These are phyloP conservation scores for Pilasporangium apinafurcum DNA, from an alignment of 352 stramenopile species.

Conservation along the genomic window DNA sequence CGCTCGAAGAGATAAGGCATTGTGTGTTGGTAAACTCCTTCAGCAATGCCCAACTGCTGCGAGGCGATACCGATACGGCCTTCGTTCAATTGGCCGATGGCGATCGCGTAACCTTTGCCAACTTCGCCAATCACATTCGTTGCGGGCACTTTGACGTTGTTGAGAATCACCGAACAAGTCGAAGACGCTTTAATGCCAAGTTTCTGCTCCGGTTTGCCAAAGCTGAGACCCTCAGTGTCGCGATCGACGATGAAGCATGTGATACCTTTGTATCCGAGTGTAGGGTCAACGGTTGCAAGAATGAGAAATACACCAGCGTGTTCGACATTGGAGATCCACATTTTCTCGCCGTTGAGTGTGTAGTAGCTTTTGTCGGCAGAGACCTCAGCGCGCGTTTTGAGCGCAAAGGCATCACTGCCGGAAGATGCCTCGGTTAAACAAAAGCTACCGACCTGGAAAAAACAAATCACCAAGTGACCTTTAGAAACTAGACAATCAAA, in stretches of 20 bases:
- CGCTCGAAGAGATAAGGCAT: conserved; percentile 92
- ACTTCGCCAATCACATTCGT: conserved; percentile 87
- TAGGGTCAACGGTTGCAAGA: conserved; percentile 88
- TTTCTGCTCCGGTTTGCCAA: conserved; percentile 91
- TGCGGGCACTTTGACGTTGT: conserved; percentile 86
- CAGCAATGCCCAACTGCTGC: conserved; percentile 92
- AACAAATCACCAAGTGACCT: too few relatives aligned
- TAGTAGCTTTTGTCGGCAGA: conserved; percentile 88
- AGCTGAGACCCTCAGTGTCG: conserved; percentile 74
- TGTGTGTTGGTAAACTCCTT: conserved; percentile 88
- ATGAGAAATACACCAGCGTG: conserved; percentile 92
- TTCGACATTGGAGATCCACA: conserved; percentile 94
- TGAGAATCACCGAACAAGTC: conserved; percentile 90
- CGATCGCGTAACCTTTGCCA: conserved; percentile 90
- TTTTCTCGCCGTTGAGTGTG: conserved; percentile 90
- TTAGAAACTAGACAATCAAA: background rate
- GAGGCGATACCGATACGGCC: conserved; percentile 92
- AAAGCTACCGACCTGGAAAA: conserved; percentile 96
- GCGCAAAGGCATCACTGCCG: conserved; percentile 94
- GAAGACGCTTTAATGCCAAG: conserved; percentile 92
- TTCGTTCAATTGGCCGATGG: conserved; percentile 93
- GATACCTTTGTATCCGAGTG: conserved; percentile 92
- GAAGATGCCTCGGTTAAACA: conserved; percentile 90
- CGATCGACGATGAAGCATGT: conserved; percentile 95
- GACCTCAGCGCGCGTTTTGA: conserved; percentile 87